Evolutionary conservation across 2,329 filamentous ascomycete species (phyloP).

Genomic region (Lithohypha guttulata): DNA sequence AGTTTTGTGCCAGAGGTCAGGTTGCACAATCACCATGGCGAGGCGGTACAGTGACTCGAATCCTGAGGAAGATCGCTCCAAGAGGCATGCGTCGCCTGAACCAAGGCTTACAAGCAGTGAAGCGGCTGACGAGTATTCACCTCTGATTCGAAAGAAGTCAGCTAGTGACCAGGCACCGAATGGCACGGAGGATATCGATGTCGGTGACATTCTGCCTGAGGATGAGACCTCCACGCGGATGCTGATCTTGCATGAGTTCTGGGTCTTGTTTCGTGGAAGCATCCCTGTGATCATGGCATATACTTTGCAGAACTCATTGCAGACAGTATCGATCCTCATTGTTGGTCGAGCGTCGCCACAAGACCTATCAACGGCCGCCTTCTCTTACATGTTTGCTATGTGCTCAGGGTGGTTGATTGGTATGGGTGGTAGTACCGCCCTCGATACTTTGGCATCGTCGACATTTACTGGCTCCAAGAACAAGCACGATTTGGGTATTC

Average conservation of each 20-base stretch:
- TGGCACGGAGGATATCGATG: slow-evolving; percentile 14
- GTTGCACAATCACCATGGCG: too few relatives aligned
- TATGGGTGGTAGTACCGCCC: slow-evolving; percentile 71
- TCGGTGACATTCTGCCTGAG: slow-evolving; percentile 19
- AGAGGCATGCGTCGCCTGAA: neutral
- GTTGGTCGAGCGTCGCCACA: slow-evolving; percentile 71
- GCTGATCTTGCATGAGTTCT: slow-evolving; percentile 48
- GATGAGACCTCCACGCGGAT: slow-evolving; percentile 25
- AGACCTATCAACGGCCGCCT: slow-evolving; percentile 69
- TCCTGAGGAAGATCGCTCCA: neutral
- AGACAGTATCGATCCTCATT: slow-evolving; percentile 71
- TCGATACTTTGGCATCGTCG: slow-evolving; percentile 74
- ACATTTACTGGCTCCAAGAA: slow-evolving; percentile 72
- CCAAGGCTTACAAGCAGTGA: slow-evolving; percentile 1
- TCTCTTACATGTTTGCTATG: slow-evolving; percentile 92
- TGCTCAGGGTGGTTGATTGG: slow-evolving; percentile 78
- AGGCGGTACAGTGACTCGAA: slow-evolving; percentile 1
- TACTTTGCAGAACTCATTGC: slow-evolving; percentile 72
- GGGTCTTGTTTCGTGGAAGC: slow-evolving; percentile 57
- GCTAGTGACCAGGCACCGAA: slow-evolving; percentile 12
- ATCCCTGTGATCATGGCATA: slow-evolving; percentile 75
- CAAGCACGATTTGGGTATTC: slow-evolving; percentile 64
- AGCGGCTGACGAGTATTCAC: slow-evolving; percentile 32
- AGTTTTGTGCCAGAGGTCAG: too few relatives aligned
- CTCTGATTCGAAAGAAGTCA: slow-evolving; percentile 31